Conservation (phyloP, 1,139 yeast species). For the Pichia sp. region DNA sequence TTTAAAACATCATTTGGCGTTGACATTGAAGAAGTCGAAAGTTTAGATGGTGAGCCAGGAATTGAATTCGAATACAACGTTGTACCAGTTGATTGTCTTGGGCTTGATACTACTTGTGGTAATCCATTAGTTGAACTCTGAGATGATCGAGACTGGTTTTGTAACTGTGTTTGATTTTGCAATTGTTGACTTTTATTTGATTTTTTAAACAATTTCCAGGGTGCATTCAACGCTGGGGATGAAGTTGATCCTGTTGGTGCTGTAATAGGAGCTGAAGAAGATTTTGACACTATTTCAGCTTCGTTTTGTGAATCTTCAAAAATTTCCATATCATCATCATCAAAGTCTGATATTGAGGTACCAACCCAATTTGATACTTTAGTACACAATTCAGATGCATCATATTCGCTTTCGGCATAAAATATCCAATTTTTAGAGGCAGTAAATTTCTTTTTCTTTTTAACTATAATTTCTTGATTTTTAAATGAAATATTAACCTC, state of each 20-base stretch:
- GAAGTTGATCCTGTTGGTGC: not conserved
- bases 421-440: slow-evolving; percentile 43
- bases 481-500: slow-evolving; percentile 21
- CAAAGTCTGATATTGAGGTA: not conserved
- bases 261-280: not conserved
- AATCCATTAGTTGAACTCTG: not conserved
- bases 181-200: slow-evolving; percentile 1
- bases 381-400: slow-evolving; percentile 72
- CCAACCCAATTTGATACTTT: slow-evolving; percentile 29
- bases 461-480: slow-evolving; percentile 21
- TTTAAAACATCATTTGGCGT: slow-evolving; percentile 21
- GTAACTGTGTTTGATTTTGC: not conserved
- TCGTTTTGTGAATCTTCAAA: slow-evolving; percentile 1
- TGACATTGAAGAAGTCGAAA: slow-evolving; percentile 12
- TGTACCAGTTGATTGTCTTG: slow-evolving; percentile 6
- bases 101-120: slow-evolving; percentile 5
- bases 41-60: slow-evolving; percentile 10
- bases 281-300: not conserved
- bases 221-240: slow-evolving; percentile 7
- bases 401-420: slow-evolving; percentile 77
- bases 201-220: slow-evolving; percentile 15
- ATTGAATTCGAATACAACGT: slow-evolving; percentile 6
- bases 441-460: slow-evolving; percentile 23
- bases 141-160: not conserved
- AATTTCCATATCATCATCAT: slow-evolving; percentile 16